A percentile compares a stretch with the other conserved stretches of the same genome.
Conservation (phyloP, 805 yeast genomes). For the Starmerella kuoi region DNA sequence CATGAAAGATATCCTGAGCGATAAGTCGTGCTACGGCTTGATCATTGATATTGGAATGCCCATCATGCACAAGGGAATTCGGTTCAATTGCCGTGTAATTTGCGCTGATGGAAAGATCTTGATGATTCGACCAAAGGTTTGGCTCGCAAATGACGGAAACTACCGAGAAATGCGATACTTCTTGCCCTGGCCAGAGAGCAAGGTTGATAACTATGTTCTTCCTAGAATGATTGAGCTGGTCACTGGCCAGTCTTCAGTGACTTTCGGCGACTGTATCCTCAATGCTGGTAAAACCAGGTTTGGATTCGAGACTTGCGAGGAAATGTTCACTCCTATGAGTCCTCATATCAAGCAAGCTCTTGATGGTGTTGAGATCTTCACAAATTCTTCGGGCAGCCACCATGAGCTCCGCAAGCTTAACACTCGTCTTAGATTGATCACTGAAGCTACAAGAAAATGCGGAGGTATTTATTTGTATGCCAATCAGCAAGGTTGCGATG, state of each 20-base stretch:
- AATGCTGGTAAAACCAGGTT: conserved; percentile 74
- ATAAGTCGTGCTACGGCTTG: conserved; percentile 61
- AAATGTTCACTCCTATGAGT: conserved; percentile 87
- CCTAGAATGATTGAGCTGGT: conserved; percentile 58
- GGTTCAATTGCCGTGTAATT: conserved; percentile 82
- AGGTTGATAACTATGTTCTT: conserved; percentile 57
- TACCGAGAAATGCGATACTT: conserved; percentile 96
- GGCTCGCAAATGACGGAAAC: conserved; percentile 95
- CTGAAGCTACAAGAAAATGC: conserved; percentile 87
- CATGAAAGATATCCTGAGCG: conserved; percentile 60
- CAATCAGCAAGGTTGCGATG: conserved; percentile 96
- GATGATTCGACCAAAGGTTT: conserved; percentile 81
- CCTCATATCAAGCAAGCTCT: conserved; percentile 87
- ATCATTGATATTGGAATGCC: conserved; percentile 93
- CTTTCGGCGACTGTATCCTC: conserved; percentile 84
- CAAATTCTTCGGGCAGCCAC: conserved; percentile 95
- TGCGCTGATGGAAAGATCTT: conserved; percentile 69
- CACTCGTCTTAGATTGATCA: conserved; percentile 69
- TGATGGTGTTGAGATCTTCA: conserved; percentile 94
- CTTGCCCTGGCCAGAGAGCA: conserved; percentile 84
- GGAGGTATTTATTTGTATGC: conserved; percentile 93
- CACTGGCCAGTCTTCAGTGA: conserved; percentile 56
- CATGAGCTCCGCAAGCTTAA: conserved; percentile 87
- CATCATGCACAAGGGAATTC: conserved; percentile 67
- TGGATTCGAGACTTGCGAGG: conserved; percentile 99